phyloP scores from a whole-genome alignment of 2,329 filamentous ascomycete genomes.

The Penicillium sp. region DNA sequence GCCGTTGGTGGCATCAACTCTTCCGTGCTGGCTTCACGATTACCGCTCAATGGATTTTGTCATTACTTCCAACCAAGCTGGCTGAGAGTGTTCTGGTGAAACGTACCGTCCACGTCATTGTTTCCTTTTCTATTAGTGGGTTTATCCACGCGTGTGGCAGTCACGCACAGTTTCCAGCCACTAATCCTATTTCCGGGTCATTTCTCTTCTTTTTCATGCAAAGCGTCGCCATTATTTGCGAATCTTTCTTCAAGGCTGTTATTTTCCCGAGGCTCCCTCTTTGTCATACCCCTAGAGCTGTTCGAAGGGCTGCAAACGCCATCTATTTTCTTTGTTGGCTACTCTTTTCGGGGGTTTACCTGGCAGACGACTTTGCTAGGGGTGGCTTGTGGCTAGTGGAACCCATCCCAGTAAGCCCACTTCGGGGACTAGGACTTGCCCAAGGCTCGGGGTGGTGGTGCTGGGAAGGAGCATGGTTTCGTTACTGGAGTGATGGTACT shows the following conservation, averaged over 20 bases:
- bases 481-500: conserved; percentile 62
- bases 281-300: conserved; percentile 47
- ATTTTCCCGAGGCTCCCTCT: conserved; percentile 40
- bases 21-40: conserved; percentile 67
- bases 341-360: conserved; percentile 63
- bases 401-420: conserved; percentile 74
- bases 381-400: conserved; percentile 80
- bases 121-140: conserved; percentile 42
- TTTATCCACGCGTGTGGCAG: conserved; percentile 72
- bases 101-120: conserved; percentile 28
- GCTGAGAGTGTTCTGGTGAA: conserved; percentile 21
- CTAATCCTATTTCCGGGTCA: conserved; percentile 56
- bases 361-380: conserved; percentile 77
- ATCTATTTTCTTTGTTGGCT: conserved; percentile 69
- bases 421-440: conserved; percentile 69
- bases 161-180: conserved; percentile 66
- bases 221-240: conserved; percentile 65
- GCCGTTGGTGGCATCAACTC: conserved; percentile 86
- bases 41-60: conserved; percentile 45
- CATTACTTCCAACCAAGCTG: conserved; percentile 27
- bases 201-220: conserved; percentile 75
- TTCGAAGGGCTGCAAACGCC: conserved; percentile 63
- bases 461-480: conserved; percentile 61
- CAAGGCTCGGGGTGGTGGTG: conserved; percentile 69
- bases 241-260: conserved; percentile 51